phyloP scores from a whole-genome alignment of 2,329 filamentous ascomycete species.

The Fusarium decemcellulare region DNA sequence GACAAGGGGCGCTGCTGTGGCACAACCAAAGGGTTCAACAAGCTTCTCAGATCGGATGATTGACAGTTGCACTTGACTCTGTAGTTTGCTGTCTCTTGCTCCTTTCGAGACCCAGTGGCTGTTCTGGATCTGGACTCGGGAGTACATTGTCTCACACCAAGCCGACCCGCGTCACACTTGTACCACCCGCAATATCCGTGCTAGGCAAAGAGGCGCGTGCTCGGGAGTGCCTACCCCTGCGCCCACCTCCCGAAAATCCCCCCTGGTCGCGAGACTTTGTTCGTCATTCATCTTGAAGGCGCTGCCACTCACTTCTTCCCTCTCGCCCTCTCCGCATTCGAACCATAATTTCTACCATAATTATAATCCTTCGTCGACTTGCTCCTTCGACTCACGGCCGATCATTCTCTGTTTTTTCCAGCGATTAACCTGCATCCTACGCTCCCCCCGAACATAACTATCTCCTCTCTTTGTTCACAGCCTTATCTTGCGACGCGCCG shows the following conservation, averaged over 20 bases:
- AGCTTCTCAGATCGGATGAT: no score
- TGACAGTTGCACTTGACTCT: no score
- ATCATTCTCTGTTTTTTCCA: not conserved
- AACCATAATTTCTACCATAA: no score
- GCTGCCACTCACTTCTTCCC: not conserved
- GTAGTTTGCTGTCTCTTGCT: no score
- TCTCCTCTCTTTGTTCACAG: not conserved
- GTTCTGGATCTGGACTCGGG: not conserved
- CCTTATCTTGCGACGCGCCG: not conserved
- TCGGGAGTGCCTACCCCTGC: not conserved
- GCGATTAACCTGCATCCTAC: not conserved
- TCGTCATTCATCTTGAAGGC: conserved; percentile 30
- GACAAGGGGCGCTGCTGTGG: no score
- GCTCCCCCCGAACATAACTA: conserved; percentile 12
- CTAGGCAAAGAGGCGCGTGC: conserved; percentile 39
- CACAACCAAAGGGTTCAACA: no score
- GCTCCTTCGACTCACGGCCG: not conserved
- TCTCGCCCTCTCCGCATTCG: conserved; percentile 3
- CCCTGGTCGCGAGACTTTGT: conserved; percentile 4
- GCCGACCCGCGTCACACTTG: conserved; percentile 1
- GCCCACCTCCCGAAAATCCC: conserved; percentile 31
- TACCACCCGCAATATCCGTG: conserved; percentile 13
- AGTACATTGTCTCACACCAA: conserved; percentile 13
- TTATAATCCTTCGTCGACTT: conserved; percentile 10
- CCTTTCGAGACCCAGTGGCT: no score